Conservation (phyloP, 371 early-diverging fungal genomes). For the Haplosporangium sp. region DNA sequence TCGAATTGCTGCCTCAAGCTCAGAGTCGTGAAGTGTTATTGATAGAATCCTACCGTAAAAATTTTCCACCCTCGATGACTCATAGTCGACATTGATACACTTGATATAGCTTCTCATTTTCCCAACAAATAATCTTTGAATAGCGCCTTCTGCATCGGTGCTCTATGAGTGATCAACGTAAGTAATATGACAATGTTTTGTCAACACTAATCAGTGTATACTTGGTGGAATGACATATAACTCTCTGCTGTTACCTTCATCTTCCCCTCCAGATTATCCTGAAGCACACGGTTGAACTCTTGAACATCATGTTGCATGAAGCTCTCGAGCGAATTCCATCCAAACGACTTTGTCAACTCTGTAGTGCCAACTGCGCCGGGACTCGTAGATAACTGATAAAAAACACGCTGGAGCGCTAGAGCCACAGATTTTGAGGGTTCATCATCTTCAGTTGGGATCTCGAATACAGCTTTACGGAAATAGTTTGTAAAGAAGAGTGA, state of each 20-base stretch:
- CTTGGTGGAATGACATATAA: neutral
- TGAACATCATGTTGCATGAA: conserved; percentile 99
- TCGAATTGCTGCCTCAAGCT: neutral
- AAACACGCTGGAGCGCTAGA: conserved; percentile 94
- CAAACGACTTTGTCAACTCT: conserved; percentile 96
- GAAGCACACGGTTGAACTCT: conserved; percentile 96
- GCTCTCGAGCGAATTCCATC: conserved; percentile 95
- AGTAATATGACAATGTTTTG: too few species aligned
- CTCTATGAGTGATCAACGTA: conserved; percentile 59
- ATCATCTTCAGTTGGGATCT: conserved; percentile 93
- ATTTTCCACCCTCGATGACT: conserved; percentile 91
- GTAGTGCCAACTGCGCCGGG: conserved; percentile 84
- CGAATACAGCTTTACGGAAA: conserved; percentile 93
- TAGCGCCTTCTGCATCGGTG: conserved; percentile 93
- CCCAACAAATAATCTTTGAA: conserved; percentile 90
- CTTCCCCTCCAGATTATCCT: conserved; percentile 94
- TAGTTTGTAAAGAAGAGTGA: conserved; percentile 97
- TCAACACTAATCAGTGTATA: too few species aligned
- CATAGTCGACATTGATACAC: conserved; percentile 94
- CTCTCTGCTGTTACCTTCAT: conserved; percentile 78
- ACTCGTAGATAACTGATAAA: conserved; percentile 88
- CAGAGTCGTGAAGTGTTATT: neutral
- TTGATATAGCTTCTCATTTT: conserved; percentile 96
- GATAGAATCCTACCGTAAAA: conserved; percentile 73
- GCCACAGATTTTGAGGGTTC: conserved; percentile 88